Evolutionary conservation across 805 yeast genomes (phyloP).

Genomic region (Diddensiella transvaalensis): DNA sequence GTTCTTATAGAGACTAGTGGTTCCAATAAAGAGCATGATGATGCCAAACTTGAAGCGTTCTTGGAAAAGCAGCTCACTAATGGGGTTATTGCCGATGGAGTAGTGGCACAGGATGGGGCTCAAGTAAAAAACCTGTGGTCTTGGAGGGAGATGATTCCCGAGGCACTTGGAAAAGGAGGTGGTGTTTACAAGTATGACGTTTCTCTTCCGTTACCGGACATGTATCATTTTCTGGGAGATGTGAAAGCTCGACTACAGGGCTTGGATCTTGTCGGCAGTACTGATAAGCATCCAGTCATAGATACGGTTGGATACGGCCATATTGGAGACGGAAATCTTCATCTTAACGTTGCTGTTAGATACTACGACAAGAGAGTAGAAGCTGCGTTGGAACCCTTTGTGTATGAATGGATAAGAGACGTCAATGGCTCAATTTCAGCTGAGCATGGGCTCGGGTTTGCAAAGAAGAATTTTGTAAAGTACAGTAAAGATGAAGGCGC

Average conservation of each 20-base stretch:
- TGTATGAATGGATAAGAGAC: slow-evolving; percentile 76
- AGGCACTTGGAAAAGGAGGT: slow-evolving; percentile 78
- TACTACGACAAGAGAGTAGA: slow-evolving; percentile 78
- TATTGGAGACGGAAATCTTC: slow-evolving; percentile 95
- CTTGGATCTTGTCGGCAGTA: slow-evolving; percentile 58
- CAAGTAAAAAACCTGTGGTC: slow-evolving; percentile 82
- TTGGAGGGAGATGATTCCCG: slow-evolving; percentile 95
- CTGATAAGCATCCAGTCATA: slow-evolving; percentile 69
- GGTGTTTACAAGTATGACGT: slow-evolving; percentile 98
- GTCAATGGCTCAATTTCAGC: slow-evolving; percentile 86
- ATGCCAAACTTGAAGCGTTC: slow-evolving; percentile 79
- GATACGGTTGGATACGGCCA: slow-evolving; percentile 97
- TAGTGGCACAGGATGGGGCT: slow-evolving; percentile 91
- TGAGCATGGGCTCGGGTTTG: slow-evolving; percentile 97
- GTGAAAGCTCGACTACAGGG: slow-evolving; percentile 58
- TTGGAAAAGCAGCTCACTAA: slow-evolving; percentile 81
- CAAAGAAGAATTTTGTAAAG: slow-evolving; percentile 83
- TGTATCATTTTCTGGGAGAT: slow-evolving; percentile 80
- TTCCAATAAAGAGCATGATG: slow-evolving; percentile 89
- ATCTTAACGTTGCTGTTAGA: slow-evolving; percentile 87
- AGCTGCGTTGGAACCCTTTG: slow-evolving; percentile 82
- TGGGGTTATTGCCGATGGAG: slow-evolving; percentile 86
- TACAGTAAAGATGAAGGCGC: slow-evolving; percentile 77
- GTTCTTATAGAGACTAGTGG: slow-evolving; percentile 95
- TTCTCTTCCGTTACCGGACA: slow-evolving; percentile 75